Conservation (phyloP, 768 basidiomycete species). For the Suillus placidus region DNA sequence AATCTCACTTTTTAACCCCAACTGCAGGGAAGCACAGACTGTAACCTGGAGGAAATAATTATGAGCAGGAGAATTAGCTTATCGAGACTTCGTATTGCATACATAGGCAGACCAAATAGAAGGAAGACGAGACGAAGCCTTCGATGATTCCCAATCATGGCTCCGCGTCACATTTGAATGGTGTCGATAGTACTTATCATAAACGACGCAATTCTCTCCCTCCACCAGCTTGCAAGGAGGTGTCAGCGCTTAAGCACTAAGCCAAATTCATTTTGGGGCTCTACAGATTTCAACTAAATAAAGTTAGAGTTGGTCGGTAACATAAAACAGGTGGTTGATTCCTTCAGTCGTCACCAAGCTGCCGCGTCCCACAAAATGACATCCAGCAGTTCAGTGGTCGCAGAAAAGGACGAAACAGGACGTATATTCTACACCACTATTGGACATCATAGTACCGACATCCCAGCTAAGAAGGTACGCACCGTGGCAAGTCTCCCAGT, state of each 20-base stretch:
- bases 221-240: neutral
- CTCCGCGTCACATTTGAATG: no score
- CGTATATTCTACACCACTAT: constrained; percentile 2
- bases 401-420: constrained; percentile 5
- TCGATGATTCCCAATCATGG: no score
- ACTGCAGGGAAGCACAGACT: no score
- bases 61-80: neutral
- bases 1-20: no score
- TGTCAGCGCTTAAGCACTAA: neutral
- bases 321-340: neutral
- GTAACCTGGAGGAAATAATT: neutral
- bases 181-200: no score
- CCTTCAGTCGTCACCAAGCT: neutral
- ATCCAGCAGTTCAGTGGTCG: neutral
- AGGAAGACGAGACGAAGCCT: no score
- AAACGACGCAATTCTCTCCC: neutral
- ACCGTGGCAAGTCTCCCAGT: neutral
- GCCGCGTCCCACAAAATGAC: neutral
- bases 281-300: neutral
- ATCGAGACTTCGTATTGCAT: no score
- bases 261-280: neutral
- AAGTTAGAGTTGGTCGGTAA: neutral
- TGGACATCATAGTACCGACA: neutral
- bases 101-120: no score
- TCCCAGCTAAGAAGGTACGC: neutral